Base-by-base conservation (phyloP, 2,329 filamentous ascomycete species). In the Ophiostoma novo-ulmi region DNA sequence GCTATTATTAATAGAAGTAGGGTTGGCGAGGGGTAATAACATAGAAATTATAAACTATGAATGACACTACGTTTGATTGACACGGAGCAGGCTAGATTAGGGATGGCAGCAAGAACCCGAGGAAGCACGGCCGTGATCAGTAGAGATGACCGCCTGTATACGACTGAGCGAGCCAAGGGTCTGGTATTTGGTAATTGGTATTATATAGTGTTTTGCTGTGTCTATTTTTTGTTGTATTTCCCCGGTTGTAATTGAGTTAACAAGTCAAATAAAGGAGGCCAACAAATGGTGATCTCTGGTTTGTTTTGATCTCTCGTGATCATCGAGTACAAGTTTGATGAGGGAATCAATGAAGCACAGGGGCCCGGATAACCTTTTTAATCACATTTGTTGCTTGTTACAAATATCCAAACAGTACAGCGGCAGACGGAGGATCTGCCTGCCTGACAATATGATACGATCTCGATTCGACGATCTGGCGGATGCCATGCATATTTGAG, bases 71-170 rank as follows among this genome's bases (percentile, higher is more conserved):
- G 52, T 58, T 58, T 58, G 52, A 58, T 58, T 14, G 52, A 14
- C 52, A 58, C 52, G 52, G 52, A 58, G 52, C 52, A 26, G 52
- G 52, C 52, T 58, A 10, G 52, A 58, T 58, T 58, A 13, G 52
- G 52, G 52, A 22, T 26, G 22, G 22, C 52, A 58, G 52, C 52
- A 31, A n/a, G 22, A 22, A 58, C 52, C 44, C 17, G 44, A 48
- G 44, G 44, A 48, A 48, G 44, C 44, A 48, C 17, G 17, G 44
- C 17, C 44, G 17, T n/a, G 44, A 48, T 48, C 17, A 48, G 17
- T 11, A n/a, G 26, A 26, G n/a, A 58, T 10, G 52, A 5, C 52
- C 52, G 52, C 13, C n/a, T 26, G 11, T 58, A 17, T n/a, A 3
- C 7, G 52, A n/a, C 44, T 31, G 31, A 48, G 44, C 17, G 10